phyloP scores from a whole-genome alignment of 2,329 filamentous ascomycete genomes.

The Talaromyces pinophilus region DNA sequence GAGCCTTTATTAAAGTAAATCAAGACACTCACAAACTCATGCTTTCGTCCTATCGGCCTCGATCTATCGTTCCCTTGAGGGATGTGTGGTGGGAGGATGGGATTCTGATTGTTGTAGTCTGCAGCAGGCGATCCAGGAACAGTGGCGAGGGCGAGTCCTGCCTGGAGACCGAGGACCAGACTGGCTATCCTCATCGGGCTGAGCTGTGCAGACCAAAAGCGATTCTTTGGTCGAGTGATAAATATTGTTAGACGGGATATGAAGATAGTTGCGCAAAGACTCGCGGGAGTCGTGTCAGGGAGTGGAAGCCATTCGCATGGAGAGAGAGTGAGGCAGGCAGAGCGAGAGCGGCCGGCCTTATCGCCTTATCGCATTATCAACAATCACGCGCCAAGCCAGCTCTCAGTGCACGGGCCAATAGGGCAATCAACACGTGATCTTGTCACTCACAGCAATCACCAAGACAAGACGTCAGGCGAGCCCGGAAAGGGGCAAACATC shows the following conservation, averaged over 20 bases:
- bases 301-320: not conserved
- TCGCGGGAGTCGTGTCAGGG: slow-evolving; percentile 19
- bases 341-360: slow-evolving; percentile 16
- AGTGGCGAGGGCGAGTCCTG: slow-evolving; percentile 21
- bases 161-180: slow-evolving; percentile 16
- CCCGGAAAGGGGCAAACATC: too few species aligned
- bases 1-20: slow-evolving; percentile 15
- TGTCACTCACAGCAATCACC: too few species aligned
- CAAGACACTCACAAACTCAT: slow-evolving; percentile 40
- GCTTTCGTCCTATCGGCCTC: slow-evolving; percentile 25
- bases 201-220: not conserved
- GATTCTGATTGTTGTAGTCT: slow-evolving; percentile 27
- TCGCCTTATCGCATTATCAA: slow-evolving; percentile 19
- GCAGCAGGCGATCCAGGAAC: slow-evolving; percentile 8
- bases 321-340: not conserved
- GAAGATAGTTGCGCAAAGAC: slow-evolving; percentile 5
- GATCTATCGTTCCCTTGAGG: slow-evolving; percentile 29
- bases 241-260: not conserved
- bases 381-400: slow-evolving; percentile 25
- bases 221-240: not conserved
- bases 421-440: slow-evolving; percentile 9
- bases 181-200: slow-evolving; percentile 13
- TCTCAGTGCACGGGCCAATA: slow-evolving; percentile 18
- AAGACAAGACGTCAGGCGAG: too few species aligned
- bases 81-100: slow-evolving; percentile 38